Base-by-base conservation (phyloP, 306 rosid genomes). In the Lathyrus sativus region DNA sequence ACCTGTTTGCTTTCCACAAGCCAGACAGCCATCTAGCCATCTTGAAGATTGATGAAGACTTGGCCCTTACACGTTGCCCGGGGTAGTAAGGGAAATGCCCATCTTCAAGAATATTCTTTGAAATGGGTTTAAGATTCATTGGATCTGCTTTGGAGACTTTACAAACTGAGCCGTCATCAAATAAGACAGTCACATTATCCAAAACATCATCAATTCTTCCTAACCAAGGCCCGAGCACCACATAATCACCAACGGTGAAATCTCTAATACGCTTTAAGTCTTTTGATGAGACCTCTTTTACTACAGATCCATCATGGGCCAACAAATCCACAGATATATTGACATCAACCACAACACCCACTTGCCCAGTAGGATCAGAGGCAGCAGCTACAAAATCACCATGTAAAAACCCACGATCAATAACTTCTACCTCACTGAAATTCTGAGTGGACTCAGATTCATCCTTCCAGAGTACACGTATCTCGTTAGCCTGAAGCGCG, bases 11-110 rank as follows among this genome's bases (percentile, higher is more conserved):
- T 83, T 85, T 95, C 99, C 99, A 95, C 86, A 84, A 84, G 81
- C 99, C 99, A 66, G 97, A 95, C 78, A 90, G 78, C 99, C 99
- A 95, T 69, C 89, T 82, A 71, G 99, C 82, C 79, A 90, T 84
- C 86, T 90, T 95, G 82, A 95, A 95, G 80, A 90, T 88, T 33
- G 99, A 74, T 61, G 98, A 92, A 33, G 97, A 93, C 71, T 89
- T 85, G 43, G 97, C 97, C 80, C 78, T 95, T 67, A 95, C 96
- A 60, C 95, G 96, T 80, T 90, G 99, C 42, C 99, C 99, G 33
- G 99, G 99, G 81, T 95, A 95, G 75, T 90, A 95, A 60, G 99
- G 95, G 71, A 85, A 95, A 82, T 90, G 92, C 48, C 87, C 97
- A 62, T 95, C 97, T 76, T 87, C 99, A 68, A 95, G 85, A 70